Conservation (phyloP, 2,329 filamentous ascomycete genomes). For the Microcyclospora pomicola region DNA sequence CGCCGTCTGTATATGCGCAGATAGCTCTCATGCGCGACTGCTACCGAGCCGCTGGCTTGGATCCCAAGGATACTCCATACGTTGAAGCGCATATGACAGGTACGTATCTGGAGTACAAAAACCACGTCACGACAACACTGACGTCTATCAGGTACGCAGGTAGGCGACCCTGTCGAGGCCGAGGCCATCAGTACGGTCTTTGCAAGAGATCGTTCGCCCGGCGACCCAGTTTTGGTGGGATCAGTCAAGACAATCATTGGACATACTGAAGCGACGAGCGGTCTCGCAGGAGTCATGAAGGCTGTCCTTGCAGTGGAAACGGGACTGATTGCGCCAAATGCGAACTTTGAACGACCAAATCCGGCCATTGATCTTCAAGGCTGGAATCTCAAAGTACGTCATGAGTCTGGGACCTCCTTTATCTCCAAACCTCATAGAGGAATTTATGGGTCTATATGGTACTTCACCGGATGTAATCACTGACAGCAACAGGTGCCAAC, state of each 20-base stretch:
- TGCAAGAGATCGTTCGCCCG: not conserved
- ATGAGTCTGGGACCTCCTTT: too few species aligned
- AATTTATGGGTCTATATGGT: too few species aligned
- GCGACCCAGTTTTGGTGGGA: slow-evolving; percentile 5
- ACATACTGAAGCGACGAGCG: slow-evolving; percentile 3
- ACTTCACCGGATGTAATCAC: too few species aligned
- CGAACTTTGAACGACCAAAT: not conserved
- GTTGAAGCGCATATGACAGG: slow-evolving; percentile 13
- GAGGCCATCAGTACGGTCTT: slow-evolving; percentile 2
- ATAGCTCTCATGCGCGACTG: not conserved
- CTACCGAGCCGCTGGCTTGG: not conserved
- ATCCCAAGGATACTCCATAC: not conserved
- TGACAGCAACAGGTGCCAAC: not conserved
- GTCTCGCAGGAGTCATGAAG: slow-evolving; percentile 5
- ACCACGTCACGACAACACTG: too few species aligned
- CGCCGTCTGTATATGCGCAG: not conserved
- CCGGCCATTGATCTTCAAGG: not conserved
- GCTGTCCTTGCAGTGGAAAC: not conserved
- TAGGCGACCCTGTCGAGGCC: slow-evolving; percentile 7
- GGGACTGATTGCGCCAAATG: not conserved
- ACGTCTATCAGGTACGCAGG: slow-evolving; percentile 11
- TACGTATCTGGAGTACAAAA: too few species aligned
- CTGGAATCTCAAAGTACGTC: too few species aligned
- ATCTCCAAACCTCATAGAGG: too few species aligned
- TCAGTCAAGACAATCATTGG: slow-evolving; percentile 10